Evolutionary conservation across 2,329 filamentous ascomycete genomes (phyloP), one percentile per base, ranked within the genome.

Genomic region (Ambrosiella cleistominuta): DNA sequence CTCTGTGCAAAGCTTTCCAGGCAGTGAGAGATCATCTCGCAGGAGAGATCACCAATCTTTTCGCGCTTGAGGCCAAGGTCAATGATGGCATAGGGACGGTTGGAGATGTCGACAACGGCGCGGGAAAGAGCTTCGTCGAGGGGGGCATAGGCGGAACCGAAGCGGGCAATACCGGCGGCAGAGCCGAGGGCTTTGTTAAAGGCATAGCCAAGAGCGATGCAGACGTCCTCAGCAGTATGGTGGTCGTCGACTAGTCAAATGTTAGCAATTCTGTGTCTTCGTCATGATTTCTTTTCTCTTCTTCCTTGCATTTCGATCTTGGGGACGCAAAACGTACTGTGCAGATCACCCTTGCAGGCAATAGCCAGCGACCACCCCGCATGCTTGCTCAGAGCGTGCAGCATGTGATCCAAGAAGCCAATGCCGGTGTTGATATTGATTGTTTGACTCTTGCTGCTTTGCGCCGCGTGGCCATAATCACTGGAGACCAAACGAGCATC

Each of bases 351-450:
- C 69, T 85, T 80, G 71, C 88, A 94, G 63, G 81, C 76, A 59
- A 98, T 75, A 38, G 82, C 82, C 65, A 98, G 72, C 73, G 86
- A 93, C 93, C 91, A 97, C 62, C 93, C 91, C 5, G 86, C 83
- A 72, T 98, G 93, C 73, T 98, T 97, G 55, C 93, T 87, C 58
- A 97, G 78, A 5, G 93, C 93, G 71, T 98, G 93, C 55, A 97
- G 79, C 91, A 98, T 97, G 75, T 98, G 93, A 74, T 98, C 93
- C 59, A 98, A 77, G 72, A 98, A 98, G 61, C 93, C 93, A 70
- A 98, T 95, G 63, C 93, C 93, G 0, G 91, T 95, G 76, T 88
- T 83, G 64, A 97, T 78, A 67, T 81, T 81, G 68, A 97, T 96
- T 61, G 81, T 82, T 71, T 97, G 93, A 47, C 83, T 86, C 64